phyloP scores from a whole-genome alignment of 352 stramenopile genomes.

The Blastocystis sp. region DNA sequence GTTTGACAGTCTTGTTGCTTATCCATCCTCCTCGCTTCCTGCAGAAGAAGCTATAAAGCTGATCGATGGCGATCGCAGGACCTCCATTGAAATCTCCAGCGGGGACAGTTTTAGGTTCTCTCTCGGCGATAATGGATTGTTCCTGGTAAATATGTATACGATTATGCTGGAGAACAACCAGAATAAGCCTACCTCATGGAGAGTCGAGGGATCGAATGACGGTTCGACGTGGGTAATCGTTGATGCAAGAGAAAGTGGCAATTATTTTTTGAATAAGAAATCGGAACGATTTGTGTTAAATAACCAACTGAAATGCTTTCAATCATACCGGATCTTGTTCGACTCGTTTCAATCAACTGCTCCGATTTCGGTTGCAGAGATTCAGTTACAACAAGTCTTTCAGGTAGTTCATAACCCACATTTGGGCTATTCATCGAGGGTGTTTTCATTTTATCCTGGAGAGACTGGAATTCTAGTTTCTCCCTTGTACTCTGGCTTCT shows the following conservation, averaged over 20 bases:
- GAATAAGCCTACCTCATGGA: not conserved
- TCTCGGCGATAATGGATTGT: not conserved
- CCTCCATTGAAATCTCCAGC: not conserved
- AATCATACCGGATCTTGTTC: not conserved
- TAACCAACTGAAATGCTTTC: not conserved
- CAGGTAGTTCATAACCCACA: not conserved
- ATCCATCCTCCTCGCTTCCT: not conserved
- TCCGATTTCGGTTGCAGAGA: not conserved
- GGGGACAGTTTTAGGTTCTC: not conserved
- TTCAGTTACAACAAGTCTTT: not conserved
- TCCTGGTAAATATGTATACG: not conserved
- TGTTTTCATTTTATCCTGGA: not conserved
- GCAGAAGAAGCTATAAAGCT: not conserved
- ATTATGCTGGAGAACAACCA: not conserved
- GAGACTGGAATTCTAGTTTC: not conserved
- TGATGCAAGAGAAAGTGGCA: not conserved
- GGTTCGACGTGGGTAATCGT: not conserved
- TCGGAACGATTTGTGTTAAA: not conserved
- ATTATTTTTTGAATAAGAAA: not conserved
- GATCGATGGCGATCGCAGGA: constrained; percentile 4
- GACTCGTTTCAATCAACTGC: not conserved
- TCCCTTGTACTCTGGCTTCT: not conserved
- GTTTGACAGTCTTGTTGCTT: not conserved
- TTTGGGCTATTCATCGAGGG: not conserved
- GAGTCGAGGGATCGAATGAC: not conserved